Percentiles rank a stretch among this genome's conserved stretches.
Evolutionary conservation across 306 rosid genomes (phyloP).

Genomic region (Senna tora): DNA sequence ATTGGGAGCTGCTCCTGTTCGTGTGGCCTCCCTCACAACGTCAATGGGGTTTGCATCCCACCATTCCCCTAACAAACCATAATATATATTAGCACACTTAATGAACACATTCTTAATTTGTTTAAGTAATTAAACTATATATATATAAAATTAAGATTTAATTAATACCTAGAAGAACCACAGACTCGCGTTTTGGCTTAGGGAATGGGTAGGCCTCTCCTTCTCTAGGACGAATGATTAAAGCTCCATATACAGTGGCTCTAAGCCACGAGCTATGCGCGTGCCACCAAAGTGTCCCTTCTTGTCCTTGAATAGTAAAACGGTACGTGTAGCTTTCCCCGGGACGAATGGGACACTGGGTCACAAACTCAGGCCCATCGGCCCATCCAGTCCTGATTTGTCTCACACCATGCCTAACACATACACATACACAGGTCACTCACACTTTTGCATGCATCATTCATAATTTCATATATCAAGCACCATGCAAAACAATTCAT

Average conservation of each 20-base stretch:
- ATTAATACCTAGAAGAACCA: constrained; percentile 84
- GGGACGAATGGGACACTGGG: constrained; percentile 94
- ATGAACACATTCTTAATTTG: neutral
- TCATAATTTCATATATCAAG: too few relatives aligned
- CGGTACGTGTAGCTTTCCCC: constrained; percentile 84
- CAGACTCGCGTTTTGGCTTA: constrained; percentile 65
- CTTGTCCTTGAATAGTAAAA: constrained; percentile 81
- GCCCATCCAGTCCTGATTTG: constrained; percentile 96
- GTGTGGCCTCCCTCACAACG: constrained; percentile 63
- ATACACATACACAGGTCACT: neutral
- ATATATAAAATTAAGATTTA: neutral
- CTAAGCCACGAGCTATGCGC: constrained; percentile 98
- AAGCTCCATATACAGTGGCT: constrained; percentile 87
- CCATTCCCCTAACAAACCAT: constrained; percentile 85
- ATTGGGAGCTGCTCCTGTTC: constrained; percentile 83
- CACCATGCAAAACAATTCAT: constrained; percentile 27
- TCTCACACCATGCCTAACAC: constrained; percentile 80
- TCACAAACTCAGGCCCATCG: constrained; percentile 94
- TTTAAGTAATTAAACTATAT: too few relatives aligned
- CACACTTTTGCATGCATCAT: constrained; percentile 19
- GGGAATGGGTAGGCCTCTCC: constrained; percentile 78
- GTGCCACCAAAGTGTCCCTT: constrained; percentile 99
- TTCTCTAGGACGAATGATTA: constrained; percentile 72
- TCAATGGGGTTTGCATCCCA: constrained; percentile 89
- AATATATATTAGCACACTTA: constrained; percentile 9